phyloP scores from a whole-genome alignment of 306 rosid species.

The Ceratonia siliqua region DNA sequence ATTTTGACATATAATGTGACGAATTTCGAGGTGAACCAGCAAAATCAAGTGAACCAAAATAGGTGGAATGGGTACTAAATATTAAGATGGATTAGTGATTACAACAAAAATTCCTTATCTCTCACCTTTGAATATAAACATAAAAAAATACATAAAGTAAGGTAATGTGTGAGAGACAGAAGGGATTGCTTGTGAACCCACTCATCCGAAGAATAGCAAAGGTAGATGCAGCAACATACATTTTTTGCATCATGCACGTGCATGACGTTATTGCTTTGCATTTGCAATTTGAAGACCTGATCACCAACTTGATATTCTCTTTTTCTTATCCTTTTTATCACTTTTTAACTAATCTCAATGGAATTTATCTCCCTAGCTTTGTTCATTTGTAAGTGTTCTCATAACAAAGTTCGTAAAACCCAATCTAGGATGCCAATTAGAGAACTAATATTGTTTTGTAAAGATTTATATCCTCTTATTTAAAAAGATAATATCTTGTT shows the following conservation, averaged over 20 bases:
- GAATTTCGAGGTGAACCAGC: conserved; percentile 30
- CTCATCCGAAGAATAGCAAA: conserved; percentile 46
- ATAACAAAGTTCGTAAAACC: too few species aligned
- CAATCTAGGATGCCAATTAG: too few species aligned
- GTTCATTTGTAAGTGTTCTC: too few species aligned
- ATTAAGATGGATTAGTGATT: conserved; percentile 28
- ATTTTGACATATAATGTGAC: conserved; percentile 8
- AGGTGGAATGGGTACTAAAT: conserved; percentile 20
- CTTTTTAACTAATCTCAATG: not conserved
- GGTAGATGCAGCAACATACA: conserved; percentile 33
- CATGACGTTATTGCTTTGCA: conserved; percentile 38
- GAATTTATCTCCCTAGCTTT: not conserved
- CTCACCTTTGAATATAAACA: conserved; percentile 29
- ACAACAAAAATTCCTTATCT: conserved; percentile 24
- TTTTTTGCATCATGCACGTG: conserved; percentile 41
- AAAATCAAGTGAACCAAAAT: conserved; percentile 33
- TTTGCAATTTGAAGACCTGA: not conserved
- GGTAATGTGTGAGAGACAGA: conserved; percentile 63
- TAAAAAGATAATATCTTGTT: too few species aligned
- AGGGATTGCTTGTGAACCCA: conserved; percentile 70
- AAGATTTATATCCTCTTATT: too few species aligned
- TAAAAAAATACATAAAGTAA: conserved; percentile 25
- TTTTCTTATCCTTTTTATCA: not conserved
- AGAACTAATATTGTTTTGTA: too few species aligned
- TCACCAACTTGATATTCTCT: not conserved